A percentile compares a stretch with the other conserved stretches of the same genome.
Conservation (phyloP, 805 yeast genomes). For the Teunomyces aglyptinius region DNA sequence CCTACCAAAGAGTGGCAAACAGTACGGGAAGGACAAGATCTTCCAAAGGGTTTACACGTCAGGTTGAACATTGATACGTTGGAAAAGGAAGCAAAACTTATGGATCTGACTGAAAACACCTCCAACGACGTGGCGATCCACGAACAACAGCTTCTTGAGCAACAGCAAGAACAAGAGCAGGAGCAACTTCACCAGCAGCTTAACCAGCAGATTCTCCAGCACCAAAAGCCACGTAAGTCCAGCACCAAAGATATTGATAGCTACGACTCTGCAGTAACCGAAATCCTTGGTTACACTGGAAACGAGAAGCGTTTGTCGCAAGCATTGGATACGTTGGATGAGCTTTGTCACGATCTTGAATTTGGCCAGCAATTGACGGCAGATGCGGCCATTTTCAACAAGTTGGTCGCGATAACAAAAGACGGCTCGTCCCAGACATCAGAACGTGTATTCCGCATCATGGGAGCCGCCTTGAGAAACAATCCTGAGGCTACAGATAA, state of each 20-base stretch:
- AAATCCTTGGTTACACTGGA: constrained; percentile 14
- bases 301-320: constrained; percentile 18
- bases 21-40: constrained; percentile 66
- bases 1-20: constrained; percentile 70
- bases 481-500: constrained; percentile 59
- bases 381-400: constrained; percentile 27
- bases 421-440: constrained; percentile 19
- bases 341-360: constrained; percentile 65
- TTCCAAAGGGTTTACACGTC: constrained; percentile 81
- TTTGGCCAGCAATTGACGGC: constrained; percentile 52
- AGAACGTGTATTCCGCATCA: constrained; percentile 57
- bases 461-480: constrained; percentile 71
- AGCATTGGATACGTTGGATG: constrained; percentile 48
- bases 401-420: constrained; percentile 13
- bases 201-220: constrained; percentile 2
- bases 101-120: constrained; percentile 22
- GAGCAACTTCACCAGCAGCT: neutral
- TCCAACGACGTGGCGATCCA: constrained; percentile 9
- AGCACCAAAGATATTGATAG: constrained; percentile 15
- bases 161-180: neutral
- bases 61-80: constrained; percentile 74
- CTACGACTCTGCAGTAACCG: constrained; percentile 20
- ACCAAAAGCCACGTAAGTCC: constrained; percentile 5
- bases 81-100: constrained; percentile 62
- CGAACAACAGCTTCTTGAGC: constrained; percentile 5